Conservation (phyloP, 495 filamentous ascomycete species). For the Daldinia concentrica region DNA sequence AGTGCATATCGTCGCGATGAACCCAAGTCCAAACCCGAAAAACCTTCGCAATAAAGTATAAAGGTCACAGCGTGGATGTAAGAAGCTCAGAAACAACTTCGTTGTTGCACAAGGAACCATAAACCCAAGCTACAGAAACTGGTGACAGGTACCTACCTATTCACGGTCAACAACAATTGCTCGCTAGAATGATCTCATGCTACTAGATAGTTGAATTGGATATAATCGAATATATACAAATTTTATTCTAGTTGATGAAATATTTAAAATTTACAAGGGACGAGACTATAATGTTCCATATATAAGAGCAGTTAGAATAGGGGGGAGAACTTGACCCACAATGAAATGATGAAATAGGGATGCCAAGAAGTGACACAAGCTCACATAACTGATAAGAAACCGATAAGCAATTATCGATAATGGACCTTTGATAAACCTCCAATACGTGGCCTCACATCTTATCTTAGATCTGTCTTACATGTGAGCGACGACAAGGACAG, state of each 20-base stretch:
- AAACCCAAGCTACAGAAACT: too few species aligned
- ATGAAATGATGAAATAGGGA: constrained; percentile 12
- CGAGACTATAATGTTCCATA: background rate
- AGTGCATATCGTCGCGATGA: constrained; percentile 29
- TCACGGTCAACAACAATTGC: too few species aligned
- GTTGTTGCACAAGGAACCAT: too few species aligned
- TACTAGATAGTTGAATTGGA: too few species aligned
- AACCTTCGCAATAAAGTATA: background rate
- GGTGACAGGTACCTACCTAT: too few species aligned
- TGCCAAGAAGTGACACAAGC: constrained; percentile 37
- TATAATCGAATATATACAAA: too few species aligned
- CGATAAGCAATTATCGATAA: constrained; percentile 44
- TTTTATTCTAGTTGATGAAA: too few species aligned
- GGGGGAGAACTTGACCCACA: constrained; percentile 2
- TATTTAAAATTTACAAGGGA: too few species aligned
- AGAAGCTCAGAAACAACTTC: too few species aligned
- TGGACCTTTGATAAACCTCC: constrained; percentile 1
- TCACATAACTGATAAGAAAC: constrained; percentile 27
- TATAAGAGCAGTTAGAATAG: background rate
- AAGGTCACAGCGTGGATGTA: too few species aligned
- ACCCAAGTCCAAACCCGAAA: background rate
- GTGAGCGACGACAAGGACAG: background rate
- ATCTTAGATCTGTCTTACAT: constrained; percentile 6
- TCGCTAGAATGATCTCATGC: too few species aligned
- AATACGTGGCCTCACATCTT: constrained; percentile 42